Evolutionary conservation across 257 asterid species (phyloP).

Genomic region (Thymus mandschuricus): DNA sequence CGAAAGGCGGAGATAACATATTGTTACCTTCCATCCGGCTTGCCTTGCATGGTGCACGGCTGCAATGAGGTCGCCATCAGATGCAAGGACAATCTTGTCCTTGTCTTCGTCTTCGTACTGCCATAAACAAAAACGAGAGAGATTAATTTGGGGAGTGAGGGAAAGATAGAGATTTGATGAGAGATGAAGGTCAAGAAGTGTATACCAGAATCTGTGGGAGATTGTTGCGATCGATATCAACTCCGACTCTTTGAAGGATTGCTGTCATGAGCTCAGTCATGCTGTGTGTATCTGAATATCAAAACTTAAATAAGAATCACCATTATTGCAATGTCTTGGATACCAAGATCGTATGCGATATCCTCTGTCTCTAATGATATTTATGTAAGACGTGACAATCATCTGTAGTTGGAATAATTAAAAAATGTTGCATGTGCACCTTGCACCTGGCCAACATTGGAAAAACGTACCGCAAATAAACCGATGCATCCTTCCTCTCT

Average conservation of each 20-base stretch:
- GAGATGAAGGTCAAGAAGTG: background rate
- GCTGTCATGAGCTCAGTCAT: conserved; percentile 79
- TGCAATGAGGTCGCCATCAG: conserved; percentile 88
- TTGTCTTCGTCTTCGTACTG: conserved; percentile 97
- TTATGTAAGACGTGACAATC: background rate
- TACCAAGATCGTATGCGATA: background rate
- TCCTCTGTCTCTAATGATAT: background rate
- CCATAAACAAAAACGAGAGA: conserved; percentile 20
- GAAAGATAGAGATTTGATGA: background rate
- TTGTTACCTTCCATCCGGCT: conserved; percentile 91
- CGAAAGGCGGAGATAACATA: background rate
- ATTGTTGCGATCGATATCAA: conserved; percentile 81
- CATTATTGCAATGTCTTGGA: background rate
- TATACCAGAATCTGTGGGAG: conserved; percentile 91
- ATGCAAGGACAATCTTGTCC: conserved; percentile 84
- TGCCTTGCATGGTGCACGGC: conserved; percentile 89
- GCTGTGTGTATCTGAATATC: conserved; percentile 58
- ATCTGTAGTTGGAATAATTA: background rate
- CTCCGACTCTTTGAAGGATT: conserved; percentile 90
- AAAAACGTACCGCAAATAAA: conserved; percentile 72
- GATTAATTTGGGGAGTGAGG: background rate
- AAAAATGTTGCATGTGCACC: background rate
- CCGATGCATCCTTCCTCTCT: conserved; percentile 88
- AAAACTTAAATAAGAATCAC: background rate
- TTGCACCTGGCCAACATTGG: too few relatives aligned